Evolutionary conservation across 2,329 filamentous ascomycete species (phyloP), one percentile per base, ranked within the genome.

Genomic region (Bisporella sp.): DNA sequence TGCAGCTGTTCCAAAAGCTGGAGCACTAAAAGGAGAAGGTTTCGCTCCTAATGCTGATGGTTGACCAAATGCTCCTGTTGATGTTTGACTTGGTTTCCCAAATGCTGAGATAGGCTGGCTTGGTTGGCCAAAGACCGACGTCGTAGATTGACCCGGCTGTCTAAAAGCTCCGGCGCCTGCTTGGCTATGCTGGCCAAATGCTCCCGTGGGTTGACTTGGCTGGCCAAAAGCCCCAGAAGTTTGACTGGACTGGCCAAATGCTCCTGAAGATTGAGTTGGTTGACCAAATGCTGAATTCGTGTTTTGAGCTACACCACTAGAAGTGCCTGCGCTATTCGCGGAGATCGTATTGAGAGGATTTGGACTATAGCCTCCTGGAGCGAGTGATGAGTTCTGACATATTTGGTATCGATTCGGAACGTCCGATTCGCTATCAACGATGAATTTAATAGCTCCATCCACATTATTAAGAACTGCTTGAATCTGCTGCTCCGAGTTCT

Each of bases 381-480:
- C 29, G 9, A 35, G 45, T 5, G 41, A 50, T 43, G 37, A 66
- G 71, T 68, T 69, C 69, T 49, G 74, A 70, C 65, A 77, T 21
- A 84, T 73, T 57, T 91, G 86, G 47, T 77, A 71, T 40, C 89
- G 78, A 62, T 93, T 95, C 1, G 88, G 88, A 60, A 89, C 87
- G 40, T 81, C 78, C 48, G 87, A 81, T 48, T 78, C 79, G 28
- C 77, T 80, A 5, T 81, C 76, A 7, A 84, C 62, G 11, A 93
- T 71, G 62, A 84, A 93, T 49, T 82, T 76, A 42, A 87, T 74
- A 1, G 91, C 90, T 3, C 83, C 87, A 53, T 85, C 76, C 7
- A 87, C 66, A 60, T 95, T 84, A 53, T 73, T 77, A 1, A 89
- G 64, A 1, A 84, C 82, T n/a, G 73, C 77, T 53, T 87, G 78